Conservation (phyloP, 495 filamentous ascomycete species). For the Aspergillus coremiiformis region DNA sequence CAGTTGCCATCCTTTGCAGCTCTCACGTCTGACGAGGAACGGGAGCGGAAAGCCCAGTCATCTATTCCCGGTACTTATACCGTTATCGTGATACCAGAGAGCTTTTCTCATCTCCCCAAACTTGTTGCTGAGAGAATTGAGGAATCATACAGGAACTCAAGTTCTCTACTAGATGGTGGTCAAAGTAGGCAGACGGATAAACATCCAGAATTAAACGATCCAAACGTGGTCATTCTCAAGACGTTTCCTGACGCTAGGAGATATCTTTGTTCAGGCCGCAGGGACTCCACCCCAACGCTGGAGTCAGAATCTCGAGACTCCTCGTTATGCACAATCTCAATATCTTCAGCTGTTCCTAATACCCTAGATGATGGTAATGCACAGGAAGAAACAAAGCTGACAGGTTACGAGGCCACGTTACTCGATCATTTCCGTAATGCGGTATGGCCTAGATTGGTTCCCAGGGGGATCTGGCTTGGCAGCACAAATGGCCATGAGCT, state of each 20-base stretch:
- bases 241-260: constrained; percentile 42
- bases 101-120: constrained; percentile 43
- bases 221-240: constrained; percentile 42
- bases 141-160: background rate
- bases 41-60: constrained; percentile 50
- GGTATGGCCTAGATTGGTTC: constrained; percentile 36
- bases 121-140: background rate
- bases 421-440: constrained; percentile 39
- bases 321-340: constrained; percentile 4
- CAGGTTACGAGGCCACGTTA: constrained; percentile 28
- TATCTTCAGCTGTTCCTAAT: constrained; percentile 7
- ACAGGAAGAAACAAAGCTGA: constrained; percentile 15
- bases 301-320: constrained; percentile 21
- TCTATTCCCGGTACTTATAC: constrained; percentile 49
- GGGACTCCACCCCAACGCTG: constrained; percentile 28
- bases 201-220: constrained; percentile 24
- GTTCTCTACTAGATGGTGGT: constrained; percentile 11
- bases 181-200: constrained; percentile 18
- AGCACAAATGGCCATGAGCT: constrained; percentile 16
- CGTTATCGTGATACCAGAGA: constrained; percentile 48
- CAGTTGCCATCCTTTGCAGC: constrained; percentile 45
- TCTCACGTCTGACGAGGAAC: constrained; percentile 53
- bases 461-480: constrained; percentile 2
- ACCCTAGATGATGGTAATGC: constrained; percentile 1
- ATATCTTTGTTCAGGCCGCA: constrained; percentile 21